These are phyloP conservation scores for Huntiella bhutanensis DNA, from an alignment of 2,329 filamentous ascomycete species.

Conservation along the genomic window DNA sequence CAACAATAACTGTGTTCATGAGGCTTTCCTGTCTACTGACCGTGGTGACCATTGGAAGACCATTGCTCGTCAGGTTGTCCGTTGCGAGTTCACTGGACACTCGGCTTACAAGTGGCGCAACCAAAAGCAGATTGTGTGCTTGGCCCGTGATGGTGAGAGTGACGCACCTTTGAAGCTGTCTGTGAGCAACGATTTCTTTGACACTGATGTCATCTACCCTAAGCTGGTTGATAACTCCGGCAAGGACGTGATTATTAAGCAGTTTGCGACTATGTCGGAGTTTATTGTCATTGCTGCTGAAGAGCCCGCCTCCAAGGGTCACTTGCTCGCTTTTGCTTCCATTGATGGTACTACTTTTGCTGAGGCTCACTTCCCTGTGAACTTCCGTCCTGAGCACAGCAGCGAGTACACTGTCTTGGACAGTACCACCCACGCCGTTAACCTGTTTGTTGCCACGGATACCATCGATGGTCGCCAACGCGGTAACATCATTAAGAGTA, in stretches of 20 bases:
- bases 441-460: slow-evolving; percentile 77
- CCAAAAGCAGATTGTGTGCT: slow-evolving; percentile 39
- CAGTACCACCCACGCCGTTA: slow-evolving; percentile 84
- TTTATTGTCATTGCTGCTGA: slow-evolving; percentile 73
- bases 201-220: slow-evolving; percentile 24
- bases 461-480: slow-evolving; percentile 45
- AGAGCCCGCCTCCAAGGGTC: slow-evolving; percentile 27
- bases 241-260: slow-evolving; percentile 41
- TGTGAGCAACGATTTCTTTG: slow-evolving; percentile 63
- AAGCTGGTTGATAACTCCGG: slow-evolving; percentile 41
- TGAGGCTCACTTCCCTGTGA: slow-evolving; percentile 65
- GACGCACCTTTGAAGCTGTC: slow-evolving; percentile 49
- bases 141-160: slow-evolving; percentile 28
- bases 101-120: slow-evolving; percentile 34
- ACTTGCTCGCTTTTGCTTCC: slow-evolving; percentile 61
- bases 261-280: slow-evolving; percentile 89
- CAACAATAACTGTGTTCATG: slow-evolving; percentile 43
- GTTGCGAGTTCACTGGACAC: slow-evolving; percentile 71
- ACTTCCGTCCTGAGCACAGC: slow-evolving; percentile 53
- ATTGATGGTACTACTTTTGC: slow-evolving; percentile 72
- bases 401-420: slow-evolving; percentile 84
- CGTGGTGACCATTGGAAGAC: slow-evolving; percentile 65
- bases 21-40: slow-evolving; percentile 61
- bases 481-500: slow-evolving; percentile 89
- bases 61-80: slow-evolving; percentile 53